Base-by-base conservation (phyloP, 2,329 filamentous ascomycete genomes). In the Diaporthe sp. region DNA sequence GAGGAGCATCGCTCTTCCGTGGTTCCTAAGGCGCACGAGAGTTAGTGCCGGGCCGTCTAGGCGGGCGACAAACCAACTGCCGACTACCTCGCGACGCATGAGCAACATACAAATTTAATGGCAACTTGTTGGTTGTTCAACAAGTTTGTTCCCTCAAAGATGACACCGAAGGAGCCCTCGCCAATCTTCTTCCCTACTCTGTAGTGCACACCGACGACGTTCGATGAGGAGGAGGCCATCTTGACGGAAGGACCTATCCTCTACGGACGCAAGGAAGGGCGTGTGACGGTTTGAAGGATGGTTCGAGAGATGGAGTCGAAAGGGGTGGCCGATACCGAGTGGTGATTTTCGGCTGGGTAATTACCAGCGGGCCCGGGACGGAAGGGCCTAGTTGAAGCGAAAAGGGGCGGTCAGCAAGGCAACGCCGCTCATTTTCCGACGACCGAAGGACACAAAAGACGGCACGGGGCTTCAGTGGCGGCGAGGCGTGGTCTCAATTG, bases 151-250 rank as follows among this genome's bases (percentile, higher is more conserved):
- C 97, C 97, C 87, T 98, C 97, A 83, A 98, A 98, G 84, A 98
- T 98, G 81, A 98, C 97, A 89, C 96, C 96, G 83, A 98, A 98
- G 53, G 95, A 98, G 79, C 96, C 96, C 91, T 98, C 97, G 85
- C 97, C 97, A 81, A 99, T 98, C 89, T 99, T 99, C 92, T 98
- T 98, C 82, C 97, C 97, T 79, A 99, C 97, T 79, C 97, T 92
- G 87, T 99, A 99, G 88, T 99, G 97, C 80, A 99, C 97, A 84
- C 97, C 97, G 82, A 98, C 97, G 80, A 99, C 97, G 87, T 98
- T 98, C 77, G 95, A 98, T 78, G 95, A 97, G 76, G 94, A 95
- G 79, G 94, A 96, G 76, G 95, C 92, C 95, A 97, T 97, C 84
- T 82, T 84, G 84, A 71, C 53, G 25, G 53, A 44, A 53, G 37